A percentile compares a stretch with the other conserved stretches of the same genome.
These are phyloP conservation scores for Coemansia sp. DNA, from an alignment of 192 early-diverging fungal genomes.

Conservation along the genomic window DNA sequence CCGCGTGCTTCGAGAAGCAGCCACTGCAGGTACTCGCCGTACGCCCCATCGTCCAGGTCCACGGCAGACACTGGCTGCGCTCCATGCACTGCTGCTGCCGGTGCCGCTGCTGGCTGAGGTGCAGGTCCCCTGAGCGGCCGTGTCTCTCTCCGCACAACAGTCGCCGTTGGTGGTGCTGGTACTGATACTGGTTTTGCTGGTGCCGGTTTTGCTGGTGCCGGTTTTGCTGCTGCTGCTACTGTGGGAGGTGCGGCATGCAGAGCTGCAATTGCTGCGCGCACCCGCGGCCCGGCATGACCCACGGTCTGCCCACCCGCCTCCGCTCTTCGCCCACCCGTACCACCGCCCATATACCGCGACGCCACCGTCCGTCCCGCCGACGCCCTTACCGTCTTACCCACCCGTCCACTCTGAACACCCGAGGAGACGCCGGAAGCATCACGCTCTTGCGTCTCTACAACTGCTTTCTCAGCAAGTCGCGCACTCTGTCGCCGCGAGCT, in stretches of 20 bases:
- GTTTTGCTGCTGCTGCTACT: not conserved
- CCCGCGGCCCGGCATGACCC: slow-evolving; percentile 1
- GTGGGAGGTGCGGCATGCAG: slow-evolving; percentile 4
- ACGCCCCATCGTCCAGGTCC: too few relatives aligned
- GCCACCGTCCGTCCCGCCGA: slow-evolving; percentile 21
- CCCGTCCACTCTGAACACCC: slow-evolving; percentile 7
- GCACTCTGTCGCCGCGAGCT: slow-evolving; percentile 32
- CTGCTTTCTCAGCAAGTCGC: slow-evolving; percentile 14
- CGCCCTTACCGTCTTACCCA: slow-evolving; percentile 31
- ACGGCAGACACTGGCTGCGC: too few relatives aligned
- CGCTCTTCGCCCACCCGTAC: slow-evolving; percentile 1
- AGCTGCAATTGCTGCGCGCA: not conserved
- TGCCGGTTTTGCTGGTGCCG: too few relatives aligned
- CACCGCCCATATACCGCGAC: slow-evolving; percentile 39
- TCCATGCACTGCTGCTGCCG: too few relatives aligned
- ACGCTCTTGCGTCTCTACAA: not conserved
- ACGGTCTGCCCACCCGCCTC: too few relatives aligned
- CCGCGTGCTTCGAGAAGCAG: slow-evolving; percentile 34
- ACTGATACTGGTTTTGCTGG: too few relatives aligned
- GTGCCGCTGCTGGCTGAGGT: too few relatives aligned
- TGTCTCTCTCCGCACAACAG: too few relatives aligned
- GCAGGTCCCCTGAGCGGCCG: too few relatives aligned
- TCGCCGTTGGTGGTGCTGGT: too few relatives aligned
- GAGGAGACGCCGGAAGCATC: slow-evolving; percentile 4
- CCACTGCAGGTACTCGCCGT: slow-evolving; percentile 26